Conservation (phyloP, 192 early-diverging fungal species). For the Rhizoclosmatium globosum region DNA sequence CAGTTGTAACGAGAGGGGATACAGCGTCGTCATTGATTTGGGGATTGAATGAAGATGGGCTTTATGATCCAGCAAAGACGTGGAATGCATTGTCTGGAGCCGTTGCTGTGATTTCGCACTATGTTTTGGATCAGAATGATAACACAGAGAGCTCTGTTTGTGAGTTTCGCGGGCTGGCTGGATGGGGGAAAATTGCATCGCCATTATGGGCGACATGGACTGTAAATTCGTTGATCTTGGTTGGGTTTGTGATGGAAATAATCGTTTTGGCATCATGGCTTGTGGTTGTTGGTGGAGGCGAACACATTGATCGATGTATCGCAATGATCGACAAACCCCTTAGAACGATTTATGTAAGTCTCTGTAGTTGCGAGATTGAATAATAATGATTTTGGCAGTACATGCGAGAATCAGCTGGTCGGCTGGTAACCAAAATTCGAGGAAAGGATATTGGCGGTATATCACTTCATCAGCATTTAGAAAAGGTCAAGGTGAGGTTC, state of each 20-base stretch:
- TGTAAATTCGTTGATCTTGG: background rate
- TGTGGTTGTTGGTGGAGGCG: conserved; percentile 13
- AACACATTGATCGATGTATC: background rate
- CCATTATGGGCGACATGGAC: too few species aligned
- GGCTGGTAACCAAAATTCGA: conserved; percentile 9
- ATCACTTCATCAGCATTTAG: conserved; percentile 3
- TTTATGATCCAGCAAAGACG: conserved; percentile 9
- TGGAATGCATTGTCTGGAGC: background rate
- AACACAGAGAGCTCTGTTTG: background rate
- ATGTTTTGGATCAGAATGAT: conserved; percentile 7
- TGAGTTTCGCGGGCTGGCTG: background rate
- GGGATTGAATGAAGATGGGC: background rate
- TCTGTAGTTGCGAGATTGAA: too few species aligned
- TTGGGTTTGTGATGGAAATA: background rate
- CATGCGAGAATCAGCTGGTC: conserved; percentile 1
- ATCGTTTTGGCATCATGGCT: background rate
- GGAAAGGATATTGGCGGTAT: conserved; percentile 11
- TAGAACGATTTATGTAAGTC: background rate
- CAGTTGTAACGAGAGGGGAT: background rate
- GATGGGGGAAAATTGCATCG: background rate
- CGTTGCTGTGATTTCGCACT: conserved; percentile 4
- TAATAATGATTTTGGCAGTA: too few species aligned
- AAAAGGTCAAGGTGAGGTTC: conserved; percentile 13
- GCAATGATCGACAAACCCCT: conserved; percentile 16
- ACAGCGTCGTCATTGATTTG: background rate